Percentiles rank a stretch among this genome's conserved stretches.
phyloP scores from a whole-genome alignment of 805 yeast genomes.

The Cyberlindnera xishuangbannaensis region DNA sequence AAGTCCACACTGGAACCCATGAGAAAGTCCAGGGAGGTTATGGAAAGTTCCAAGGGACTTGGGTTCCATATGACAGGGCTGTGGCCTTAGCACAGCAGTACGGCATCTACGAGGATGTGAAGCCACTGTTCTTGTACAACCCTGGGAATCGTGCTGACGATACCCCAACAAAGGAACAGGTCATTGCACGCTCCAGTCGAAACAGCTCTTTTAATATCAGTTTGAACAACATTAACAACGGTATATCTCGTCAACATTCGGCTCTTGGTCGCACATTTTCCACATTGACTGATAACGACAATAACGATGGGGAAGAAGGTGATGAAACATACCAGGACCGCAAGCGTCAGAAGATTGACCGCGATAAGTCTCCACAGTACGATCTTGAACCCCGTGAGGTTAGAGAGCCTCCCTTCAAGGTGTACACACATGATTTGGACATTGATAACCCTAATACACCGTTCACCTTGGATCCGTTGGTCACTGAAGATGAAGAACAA shows the following conservation, averaged over 20 bases:
- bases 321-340: slow-evolving; percentile 5
- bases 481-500: slow-evolving; percentile 25
- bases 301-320: slow-evolving; percentile 10
- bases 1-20: slow-evolving; percentile 61
- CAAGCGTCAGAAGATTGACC: slow-evolving; percentile 4
- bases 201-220: slow-evolving; percentile 2
- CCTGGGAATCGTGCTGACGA: slow-evolving; percentile 28
- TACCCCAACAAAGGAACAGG: slow-evolving; percentile 46
- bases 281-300: slow-evolving; percentile 30
- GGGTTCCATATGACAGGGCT: slow-evolving; percentile 74
- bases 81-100: slow-evolving; percentile 47
- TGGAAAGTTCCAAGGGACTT: slow-evolving; percentile 81
- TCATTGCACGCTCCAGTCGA: slow-evolving; percentile 26
- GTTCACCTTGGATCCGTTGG: slow-evolving; percentile 43
- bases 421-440: slow-evolving; percentile 33
- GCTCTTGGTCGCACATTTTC: slow-evolving; percentile 23
- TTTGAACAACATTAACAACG: slow-evolving; percentile 9
- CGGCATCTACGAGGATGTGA: slow-evolving; percentile 56
- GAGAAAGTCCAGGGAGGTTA: slow-evolving; percentile 83
- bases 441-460: slow-evolving; percentile 40
- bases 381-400: slow-evolving; percentile 6
- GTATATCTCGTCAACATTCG: slow-evolving; percentile 21
- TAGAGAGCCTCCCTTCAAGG: slow-evolving; percentile 17
- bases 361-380: not conserved
- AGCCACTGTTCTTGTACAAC: slow-evolving; percentile 54